Conservation (phyloP, 768 basidiomycete species). For the Lentinula lateritia region DNA sequence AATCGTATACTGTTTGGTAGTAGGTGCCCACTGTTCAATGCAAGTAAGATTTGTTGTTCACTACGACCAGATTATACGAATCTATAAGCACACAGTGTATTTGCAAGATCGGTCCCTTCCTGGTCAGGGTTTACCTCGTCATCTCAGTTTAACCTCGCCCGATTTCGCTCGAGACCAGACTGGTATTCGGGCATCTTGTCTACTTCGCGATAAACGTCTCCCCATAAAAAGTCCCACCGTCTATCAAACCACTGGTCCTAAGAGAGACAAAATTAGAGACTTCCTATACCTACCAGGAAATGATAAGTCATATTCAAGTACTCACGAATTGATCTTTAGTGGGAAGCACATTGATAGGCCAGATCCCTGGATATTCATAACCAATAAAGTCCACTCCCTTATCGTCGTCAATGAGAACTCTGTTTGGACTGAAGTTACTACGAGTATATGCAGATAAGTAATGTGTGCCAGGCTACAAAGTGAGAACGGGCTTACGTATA, state of each 20-base stretch:
- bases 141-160: background rate
- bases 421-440: background rate
- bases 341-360: background rate
- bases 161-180: background rate
- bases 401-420: background rate
- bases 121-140: background rate
- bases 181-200: background rate
- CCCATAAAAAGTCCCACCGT: background rate
- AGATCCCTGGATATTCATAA: background rate
- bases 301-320: background rate
- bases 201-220: background rate
- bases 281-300: background rate
- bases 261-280: background rate
- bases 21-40: too few relatives aligned
- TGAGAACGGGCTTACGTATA: background rate
- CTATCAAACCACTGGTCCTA: background rate
- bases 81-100: too few relatives aligned
- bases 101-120: background rate
- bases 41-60: too few relatives aligned
- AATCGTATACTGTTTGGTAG: too few relatives aligned
- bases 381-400: background rate
- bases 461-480: background rate
- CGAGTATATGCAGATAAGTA: background rate
- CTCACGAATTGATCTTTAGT: background rate
- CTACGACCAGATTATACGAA: too few relatives aligned